Evolutionary conservation across 2,329 filamentous ascomycete species (phyloP), one percentile per base, ranked within the genome.

Genomic region (Aschersonia sp.): DNA sequence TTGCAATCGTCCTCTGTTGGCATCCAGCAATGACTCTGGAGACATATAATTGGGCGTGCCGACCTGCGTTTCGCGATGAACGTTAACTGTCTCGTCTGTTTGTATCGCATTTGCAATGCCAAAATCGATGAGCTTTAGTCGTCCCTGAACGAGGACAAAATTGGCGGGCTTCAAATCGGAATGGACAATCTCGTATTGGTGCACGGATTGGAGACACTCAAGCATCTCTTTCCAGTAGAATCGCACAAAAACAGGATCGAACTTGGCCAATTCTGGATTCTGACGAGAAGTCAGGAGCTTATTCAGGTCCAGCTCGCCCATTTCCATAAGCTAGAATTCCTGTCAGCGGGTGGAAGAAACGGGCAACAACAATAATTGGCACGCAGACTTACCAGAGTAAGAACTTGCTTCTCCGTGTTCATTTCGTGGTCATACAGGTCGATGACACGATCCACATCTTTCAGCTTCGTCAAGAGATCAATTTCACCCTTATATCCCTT

Each of bases 201-300:
- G 92, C 1, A 98, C 89, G 1, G 91, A 80, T 55, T 86, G 79
- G 5, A 98, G 80, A 61, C 92, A 97, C 63, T 95, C 89, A 20
- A 98, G 81, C 92, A 98, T 98, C 67, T 98, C 92, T 64, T 94
- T 92, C 92, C 92, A 98, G 71, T 95, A 95, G 66, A 86, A 94
- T n/a, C 92, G 84, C 9, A 92, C 88, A 63, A 97, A 96, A 47
- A 84, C 85, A 2, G 87, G 76, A 60, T 98, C 92, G 51, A 98
- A 84, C 51, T 75, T 78, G 40, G 85, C 78, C 47, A 84, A 78
- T 51, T 89, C 83, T 0, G 73, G 77, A 58, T 82, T 86, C 57
- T 86, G 70, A 7, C 82, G 80, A 53, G 82, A 77, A 38, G 81
- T 82, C 53, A 98, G 75, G 47, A 97, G 80, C 48, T 84, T 87